Conservation (phyloP, 495 filamentous ascomycete species). For the Annulohypoxylon bovei region DNA sequence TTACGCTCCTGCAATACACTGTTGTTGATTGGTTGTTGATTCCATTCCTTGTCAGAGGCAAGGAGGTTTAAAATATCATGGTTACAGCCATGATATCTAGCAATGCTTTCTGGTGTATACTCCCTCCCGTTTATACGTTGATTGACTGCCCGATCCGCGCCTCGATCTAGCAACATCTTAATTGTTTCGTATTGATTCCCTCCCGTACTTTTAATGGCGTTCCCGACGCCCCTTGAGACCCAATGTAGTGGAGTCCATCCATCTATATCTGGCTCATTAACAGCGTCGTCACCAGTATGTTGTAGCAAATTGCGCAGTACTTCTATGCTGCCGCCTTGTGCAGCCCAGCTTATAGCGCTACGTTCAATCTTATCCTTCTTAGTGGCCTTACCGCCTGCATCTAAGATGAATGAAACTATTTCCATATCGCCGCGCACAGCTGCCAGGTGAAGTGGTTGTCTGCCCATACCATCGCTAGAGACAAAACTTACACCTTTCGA, state of each 20-base stretch:
- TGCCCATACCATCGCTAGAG: conserved; percentile 17
- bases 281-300: not conserved
- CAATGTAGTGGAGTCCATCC: conserved; percentile 41
- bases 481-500: conserved; percentile 20
- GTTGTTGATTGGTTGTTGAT: not conserved
- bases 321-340: conserved; percentile 7
- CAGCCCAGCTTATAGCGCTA: conserved; percentile 23
- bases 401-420: conserved; percentile 15
- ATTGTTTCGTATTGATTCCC: conserved; percentile 1
- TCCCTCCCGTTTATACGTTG: conserved; percentile 9
- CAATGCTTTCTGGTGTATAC: conserved; percentile 13
- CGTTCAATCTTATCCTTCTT: conserved; percentile 21
- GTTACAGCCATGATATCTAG: not conserved
- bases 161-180: conserved; percentile 22
- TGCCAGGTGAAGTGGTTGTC: conserved; percentile 31
- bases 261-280: conserved; percentile 29
- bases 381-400: conserved; percentile 11
- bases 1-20: too few species aligned
- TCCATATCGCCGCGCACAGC: not conserved
- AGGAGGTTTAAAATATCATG: not conserved
- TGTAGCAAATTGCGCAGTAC: conserved; percentile 16
- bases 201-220: not conserved
- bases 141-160: conserved; percentile 19
- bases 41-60: not conserved
- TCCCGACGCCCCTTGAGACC: conserved; percentile 13